These are phyloP conservation scores for slime mould (Dictyostelium discoideum) DNA, from an alignment of 78 protist genomes.

Conservation along the genomic window DNA sequence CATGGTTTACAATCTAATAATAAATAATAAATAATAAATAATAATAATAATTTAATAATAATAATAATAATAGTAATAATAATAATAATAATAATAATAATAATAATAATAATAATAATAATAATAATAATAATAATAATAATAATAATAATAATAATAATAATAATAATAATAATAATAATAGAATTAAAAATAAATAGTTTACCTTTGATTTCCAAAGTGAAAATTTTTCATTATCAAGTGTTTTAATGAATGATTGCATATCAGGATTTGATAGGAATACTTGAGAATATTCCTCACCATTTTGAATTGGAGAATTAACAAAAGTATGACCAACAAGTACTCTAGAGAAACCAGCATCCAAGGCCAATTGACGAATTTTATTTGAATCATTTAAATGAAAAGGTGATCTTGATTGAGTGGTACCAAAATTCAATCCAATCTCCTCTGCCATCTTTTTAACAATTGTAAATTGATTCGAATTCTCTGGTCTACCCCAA, in stretches of 20 bases:
- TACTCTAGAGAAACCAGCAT: constrained; percentile 60
- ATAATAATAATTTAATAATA: no score
- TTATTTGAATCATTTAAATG: constrained; percentile 33
- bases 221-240: background rate
- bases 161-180: no score
- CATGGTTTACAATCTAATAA: constrained; percentile 17
- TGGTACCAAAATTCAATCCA: background rate
- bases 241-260: background rate
- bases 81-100: no score
- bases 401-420: background rate
- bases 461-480: constrained; percentile 44
- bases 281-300: constrained; percentile 27
- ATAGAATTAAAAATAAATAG: no score
- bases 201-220: background rate
- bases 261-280: constrained; percentile 34
- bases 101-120: no score
- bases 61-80: no score
- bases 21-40: no score
- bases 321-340: constrained; percentile 17
- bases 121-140: no score
- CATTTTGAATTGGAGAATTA: background rate
- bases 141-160: no score
- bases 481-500: constrained; percentile 72
- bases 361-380: constrained; percentile 29
- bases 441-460: background rate